Conservation (phyloP, 495 filamentous ascomycete genomes). For the Cladorrhinum samala region DNA sequence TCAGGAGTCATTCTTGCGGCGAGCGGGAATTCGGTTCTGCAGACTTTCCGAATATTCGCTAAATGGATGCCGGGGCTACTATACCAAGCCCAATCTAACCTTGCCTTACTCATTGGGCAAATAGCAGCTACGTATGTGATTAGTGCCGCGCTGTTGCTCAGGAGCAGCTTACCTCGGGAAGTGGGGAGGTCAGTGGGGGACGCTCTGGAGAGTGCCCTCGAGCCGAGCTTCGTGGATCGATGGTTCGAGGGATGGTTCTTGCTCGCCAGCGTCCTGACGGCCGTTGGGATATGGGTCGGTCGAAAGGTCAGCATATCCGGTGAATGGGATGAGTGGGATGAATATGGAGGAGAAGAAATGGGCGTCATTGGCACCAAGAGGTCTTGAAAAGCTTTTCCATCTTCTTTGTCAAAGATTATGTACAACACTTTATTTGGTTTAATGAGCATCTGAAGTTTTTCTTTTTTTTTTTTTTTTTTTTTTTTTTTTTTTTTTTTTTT, state of each 20-base stretch:
- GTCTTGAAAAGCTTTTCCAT: conserved; percentile 31
- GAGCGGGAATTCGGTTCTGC: conserved; percentile 67
- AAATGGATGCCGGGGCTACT: conserved; percentile 63
- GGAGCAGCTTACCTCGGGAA: conserved; percentile 65
- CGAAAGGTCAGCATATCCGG: conserved; percentile 44
- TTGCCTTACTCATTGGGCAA: conserved; percentile 68
- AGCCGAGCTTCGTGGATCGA: conserved; percentile 66
- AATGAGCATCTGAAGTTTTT: conserved; percentile 11
- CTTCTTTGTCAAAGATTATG: background rate
- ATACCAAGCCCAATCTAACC: conserved; percentile 54
- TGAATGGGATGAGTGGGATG: conserved; percentile 57
- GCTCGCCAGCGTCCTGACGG: conserved; percentile 53
- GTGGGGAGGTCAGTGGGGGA: conserved; percentile 65
- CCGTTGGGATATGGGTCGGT: conserved; percentile 60
- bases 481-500: conserved; percentile 3
- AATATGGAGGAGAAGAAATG: conserved; percentile 61
- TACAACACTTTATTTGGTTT: background rate
- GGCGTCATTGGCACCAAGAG: conserved; percentile 49
- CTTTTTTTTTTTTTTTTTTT: conserved; percentile 7
- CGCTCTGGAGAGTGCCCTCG: conserved; percentile 63
- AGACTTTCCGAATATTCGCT: conserved; percentile 68
- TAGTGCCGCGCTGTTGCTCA: conserved; percentile 61
- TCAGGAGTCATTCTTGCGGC: conserved; percentile 71
- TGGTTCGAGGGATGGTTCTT: conserved; percentile 86
- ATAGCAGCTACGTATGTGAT: conserved; percentile 77